Evolutionary conservation across 768 basidiomycete genomes (phyloP), one percentile per base, ranked within the genome.

Genomic region (Lentinus tigrinus): DNA sequence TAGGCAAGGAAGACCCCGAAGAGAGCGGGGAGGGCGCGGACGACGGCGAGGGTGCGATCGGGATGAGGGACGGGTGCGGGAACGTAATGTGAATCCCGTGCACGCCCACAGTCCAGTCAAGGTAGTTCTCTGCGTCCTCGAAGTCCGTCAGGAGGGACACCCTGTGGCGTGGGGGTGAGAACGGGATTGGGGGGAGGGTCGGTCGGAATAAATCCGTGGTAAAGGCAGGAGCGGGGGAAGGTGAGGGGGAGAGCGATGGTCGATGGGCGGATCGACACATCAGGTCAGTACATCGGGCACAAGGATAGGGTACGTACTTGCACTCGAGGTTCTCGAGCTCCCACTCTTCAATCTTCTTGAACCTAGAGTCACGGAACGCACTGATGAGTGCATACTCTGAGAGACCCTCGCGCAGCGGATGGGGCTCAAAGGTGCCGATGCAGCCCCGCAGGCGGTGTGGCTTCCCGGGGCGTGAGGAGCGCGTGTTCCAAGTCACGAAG

Each of bases 401-500:
- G 58, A 99, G 72, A 16, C 93, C 94, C 27, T 89, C 81, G 56
- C 77, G 81, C 27, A 98, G 77, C 11, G 85, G 74, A 71, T 87
- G 79, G 11, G 91, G 80, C 34, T 88, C 85, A 67, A 99, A 99
- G 73, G 84, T 94, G 67, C 96, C 96, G 65, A 99, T 98, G 75
- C 96, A 99, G 47, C 96, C 96, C 52, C 96, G 78, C 60, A 99
- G 77, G 57, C 83, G 79, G 44, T 84, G 78, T 21, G 81, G 70
- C 57, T 83, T 81, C 31, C 84, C 85, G 19, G 83, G 75, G 56
- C 82, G 84, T 56, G 78, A 79, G 31, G 83, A 78, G 58, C 81
- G 82, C 44, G 84, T 88, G 73, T 93, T 95, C 95, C 95, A 99
- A 6, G 96, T 98, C 31, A 98, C 93, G 73, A 99, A 99, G 54